These are phyloP conservation scores for Eimeria necatrix DNA, from an alignment of 169 alveolate species.

Conservation along the genomic window DNA sequence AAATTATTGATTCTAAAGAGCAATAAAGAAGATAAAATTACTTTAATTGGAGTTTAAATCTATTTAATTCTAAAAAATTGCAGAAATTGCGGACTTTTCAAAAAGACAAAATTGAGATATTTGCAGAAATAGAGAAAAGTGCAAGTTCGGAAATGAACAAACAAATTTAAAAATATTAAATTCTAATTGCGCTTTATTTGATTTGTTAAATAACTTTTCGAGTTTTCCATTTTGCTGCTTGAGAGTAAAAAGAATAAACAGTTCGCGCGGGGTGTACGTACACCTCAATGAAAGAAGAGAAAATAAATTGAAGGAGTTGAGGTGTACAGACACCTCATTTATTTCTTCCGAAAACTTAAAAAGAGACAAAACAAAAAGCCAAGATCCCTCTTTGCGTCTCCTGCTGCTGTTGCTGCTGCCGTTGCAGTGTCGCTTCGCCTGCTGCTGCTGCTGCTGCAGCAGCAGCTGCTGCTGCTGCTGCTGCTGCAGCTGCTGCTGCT, in stretches of 20 bases:
- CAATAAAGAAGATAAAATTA: neutral
- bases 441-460: conserved; percentile 11
- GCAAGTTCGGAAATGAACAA: neutral
- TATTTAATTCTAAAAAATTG: neutral
- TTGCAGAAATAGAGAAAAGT: neutral
- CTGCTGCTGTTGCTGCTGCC: neutral
- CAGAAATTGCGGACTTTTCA: neutral
- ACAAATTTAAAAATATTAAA: too few relatives aligned
- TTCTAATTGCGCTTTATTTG: neutral
- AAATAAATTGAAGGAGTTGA: too few relatives aligned
- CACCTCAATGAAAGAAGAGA: neutral
- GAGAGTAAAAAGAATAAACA: neutral
- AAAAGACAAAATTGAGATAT: neutral
- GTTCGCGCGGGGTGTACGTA: neutral
- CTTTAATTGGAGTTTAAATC: neutral
- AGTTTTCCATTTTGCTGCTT: too few relatives aligned
- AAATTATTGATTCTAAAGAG: too few relatives aligned
- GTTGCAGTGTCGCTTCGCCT: neutral
- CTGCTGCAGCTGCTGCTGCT: neutral
- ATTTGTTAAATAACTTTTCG: too few relatives aligned
- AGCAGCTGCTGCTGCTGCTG: conserved; percentile 1
- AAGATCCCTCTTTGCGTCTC: too few relatives aligned
- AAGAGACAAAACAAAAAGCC: too few relatives aligned
- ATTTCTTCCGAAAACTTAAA: too few relatives aligned
- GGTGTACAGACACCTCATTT: too few relatives aligned